Conservation (phyloP, 805 yeast species). For the Myxozyma sirexii region DNA sequence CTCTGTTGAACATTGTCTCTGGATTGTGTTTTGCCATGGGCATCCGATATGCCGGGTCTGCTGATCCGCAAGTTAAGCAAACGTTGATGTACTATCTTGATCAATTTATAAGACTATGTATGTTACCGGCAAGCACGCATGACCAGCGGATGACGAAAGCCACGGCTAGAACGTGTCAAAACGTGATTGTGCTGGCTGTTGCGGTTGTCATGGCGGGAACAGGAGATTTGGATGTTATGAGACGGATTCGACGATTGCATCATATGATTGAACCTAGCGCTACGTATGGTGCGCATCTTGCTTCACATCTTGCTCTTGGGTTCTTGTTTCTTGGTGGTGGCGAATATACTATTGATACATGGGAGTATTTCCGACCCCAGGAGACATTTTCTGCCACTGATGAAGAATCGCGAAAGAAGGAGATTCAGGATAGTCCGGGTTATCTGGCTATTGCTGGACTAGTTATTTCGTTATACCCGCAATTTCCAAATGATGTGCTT, state of each 20-base stretch:
- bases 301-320: constrained; percentile 81
- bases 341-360: constrained; percentile 72
- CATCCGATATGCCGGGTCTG: constrained; percentile 72
- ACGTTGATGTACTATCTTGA: constrained; percentile 61
- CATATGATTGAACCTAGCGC: constrained; percentile 48
- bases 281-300: constrained; percentile 73
- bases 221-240: constrained; percentile 79
- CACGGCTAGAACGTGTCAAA: constrained; percentile 59
- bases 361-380: constrained; percentile 35
- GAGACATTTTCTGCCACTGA: background rate
- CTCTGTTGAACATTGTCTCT: constrained; percentile 64
- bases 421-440: constrained; percentile 1
- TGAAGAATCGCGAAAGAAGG: background rate
- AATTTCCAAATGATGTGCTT: constrained; percentile 51
- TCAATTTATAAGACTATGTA: constrained; percentile 49
- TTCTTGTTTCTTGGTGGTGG: constrained; percentile 90
- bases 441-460: constrained; percentile 69
- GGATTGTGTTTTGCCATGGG: constrained; percentile 79
- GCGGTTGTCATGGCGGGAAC: constrained; percentile 86
- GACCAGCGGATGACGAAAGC: constrained; percentile 61
- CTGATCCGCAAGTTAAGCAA: constrained; percentile 55
- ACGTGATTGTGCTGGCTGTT: constrained; percentile 61
- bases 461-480: constrained; percentile 76
- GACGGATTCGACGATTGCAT: constrained; percentile 71
- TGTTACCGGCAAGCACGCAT: constrained; percentile 51